Conservation (phyloP, 2,329 filamentous ascomycete genomes). For the Cordyceps militaris region DNA sequence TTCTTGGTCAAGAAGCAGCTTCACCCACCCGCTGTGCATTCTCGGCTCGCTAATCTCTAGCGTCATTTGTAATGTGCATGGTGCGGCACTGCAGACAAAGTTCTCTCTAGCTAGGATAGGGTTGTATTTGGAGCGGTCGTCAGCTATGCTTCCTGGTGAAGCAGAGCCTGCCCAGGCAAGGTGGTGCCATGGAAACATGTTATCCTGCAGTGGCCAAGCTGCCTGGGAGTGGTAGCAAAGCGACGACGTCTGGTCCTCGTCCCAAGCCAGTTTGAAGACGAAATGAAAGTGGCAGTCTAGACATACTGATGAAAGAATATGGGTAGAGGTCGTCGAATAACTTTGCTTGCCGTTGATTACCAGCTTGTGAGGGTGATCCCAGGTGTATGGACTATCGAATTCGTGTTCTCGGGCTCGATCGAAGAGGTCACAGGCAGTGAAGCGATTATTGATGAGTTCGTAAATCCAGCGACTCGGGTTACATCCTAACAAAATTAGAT, state of each 20-base stretch:
- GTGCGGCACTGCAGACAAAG: slow-evolving; percentile 36
- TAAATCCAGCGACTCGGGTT: slow-evolving; percentile 36
- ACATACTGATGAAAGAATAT: slow-evolving; percentile 31
- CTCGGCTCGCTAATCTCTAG: slow-evolving; percentile 45
- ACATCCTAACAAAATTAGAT: slow-evolving; percentile 13
- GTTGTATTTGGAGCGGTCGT: slow-evolving; percentile 29
- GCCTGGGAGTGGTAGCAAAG: slow-evolving; percentile 27
- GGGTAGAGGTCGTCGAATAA: slow-evolving; percentile 21
- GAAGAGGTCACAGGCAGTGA: slow-evolving; percentile 30
- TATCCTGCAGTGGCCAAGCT: slow-evolving; percentile 29
- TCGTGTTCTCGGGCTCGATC: slow-evolving; percentile 26
- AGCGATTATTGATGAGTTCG: slow-evolving; percentile 32
- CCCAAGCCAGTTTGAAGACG: slow-evolving; percentile 31
- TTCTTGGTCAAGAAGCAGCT: slow-evolving; percentile 37
- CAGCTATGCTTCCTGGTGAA: slow-evolving; percentile 19
- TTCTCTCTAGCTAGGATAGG: slow-evolving; percentile 30
- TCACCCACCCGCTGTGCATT: slow-evolving; percentile 35
- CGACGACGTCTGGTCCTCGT: slow-evolving; percentile 20
- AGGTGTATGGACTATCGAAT: slow-evolving; percentile 25
- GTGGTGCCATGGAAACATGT: slow-evolving; percentile 33
- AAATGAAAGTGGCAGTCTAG: slow-evolving; percentile 37
- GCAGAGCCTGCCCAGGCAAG: slow-evolving; percentile 29
- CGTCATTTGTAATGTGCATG: slow-evolving; percentile 35
- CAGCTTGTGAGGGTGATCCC: slow-evolving; percentile 31
- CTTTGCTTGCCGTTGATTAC: slow-evolving; percentile 35